phyloP scores from a whole-genome alignment of 1,284 basidiomycete species.

The Malassezia yamatoensis region DNA sequence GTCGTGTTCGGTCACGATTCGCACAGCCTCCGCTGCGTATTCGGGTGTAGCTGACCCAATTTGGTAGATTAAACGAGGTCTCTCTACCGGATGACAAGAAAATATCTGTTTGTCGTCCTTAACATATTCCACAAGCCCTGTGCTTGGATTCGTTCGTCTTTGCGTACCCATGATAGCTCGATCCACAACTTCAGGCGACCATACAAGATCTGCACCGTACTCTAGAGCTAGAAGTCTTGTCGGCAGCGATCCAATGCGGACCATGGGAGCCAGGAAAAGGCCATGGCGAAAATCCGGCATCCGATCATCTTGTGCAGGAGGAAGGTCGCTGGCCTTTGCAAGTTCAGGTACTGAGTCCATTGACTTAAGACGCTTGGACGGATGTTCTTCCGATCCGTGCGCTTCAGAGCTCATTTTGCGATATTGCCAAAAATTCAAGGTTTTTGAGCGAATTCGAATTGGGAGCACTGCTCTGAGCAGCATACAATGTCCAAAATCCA shows the following conservation, averaged over 20 bases:
- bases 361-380: background rate
- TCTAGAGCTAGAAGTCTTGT: conserved; percentile 77
- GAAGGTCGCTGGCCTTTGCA: background rate
- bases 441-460: background rate
- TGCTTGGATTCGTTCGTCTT: conserved; percentile 72
- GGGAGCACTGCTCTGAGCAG: background rate
- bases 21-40: conserved; percentile 80
- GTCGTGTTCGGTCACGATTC: conserved; percentile 60
- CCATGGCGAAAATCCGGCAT: conserved; percentile 22
- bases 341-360: background rate
- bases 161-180: conserved; percentile 81
- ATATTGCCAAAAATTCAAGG: no score
- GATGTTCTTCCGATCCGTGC: background rate
- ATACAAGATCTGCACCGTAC: conserved; percentile 86
- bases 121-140: conserved; percentile 79
- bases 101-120: conserved; percentile 67
- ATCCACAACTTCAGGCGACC: conserved; percentile 94
- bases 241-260: conserved; percentile 52
- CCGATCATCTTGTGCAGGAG: background rate
- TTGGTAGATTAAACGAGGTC: conserved; percentile 54
- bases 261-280: conserved; percentile 46
- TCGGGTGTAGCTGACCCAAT: conserved; percentile 81
- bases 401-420: no score
- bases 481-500: background rate
- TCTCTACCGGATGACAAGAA: conserved; percentile 81